Conservation (phyloP, 441 rosid genomes). For the Euphorbia celastroides region DNA sequence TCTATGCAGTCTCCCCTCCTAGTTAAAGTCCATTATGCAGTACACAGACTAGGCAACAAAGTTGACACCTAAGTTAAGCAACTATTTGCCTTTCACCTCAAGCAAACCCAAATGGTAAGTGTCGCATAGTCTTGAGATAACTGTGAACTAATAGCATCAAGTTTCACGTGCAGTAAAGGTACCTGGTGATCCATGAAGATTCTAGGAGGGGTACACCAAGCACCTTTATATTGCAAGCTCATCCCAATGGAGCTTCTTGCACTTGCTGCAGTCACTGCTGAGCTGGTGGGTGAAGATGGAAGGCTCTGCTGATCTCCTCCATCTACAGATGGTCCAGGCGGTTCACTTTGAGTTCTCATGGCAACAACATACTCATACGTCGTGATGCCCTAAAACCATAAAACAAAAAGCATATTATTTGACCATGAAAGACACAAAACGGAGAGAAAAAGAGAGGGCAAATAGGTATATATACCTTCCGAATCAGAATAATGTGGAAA, state of each 20-base stretch:
- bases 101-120: too few relatives aligned
- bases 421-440: neutral
- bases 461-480: conserved; percentile 52
- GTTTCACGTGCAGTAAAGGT: neutral
- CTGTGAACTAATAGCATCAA: too few relatives aligned
- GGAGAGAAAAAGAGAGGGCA: neutral
- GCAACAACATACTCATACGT: conserved; percentile 94
- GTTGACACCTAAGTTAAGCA: too few relatives aligned
- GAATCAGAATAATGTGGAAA: conserved; percentile 84
- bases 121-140: too few relatives aligned
- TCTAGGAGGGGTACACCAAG: conserved; percentile 96
- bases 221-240: conserved; percentile 78
- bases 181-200: conserved; percentile 97
- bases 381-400: conserved; percentile 69
- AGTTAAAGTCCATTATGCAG: too few relatives aligned
- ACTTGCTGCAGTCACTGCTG: conserved; percentile 86
- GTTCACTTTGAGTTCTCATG: conserved; percentile 82
- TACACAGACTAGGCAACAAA: too few relatives aligned
- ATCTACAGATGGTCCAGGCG: conserved; percentile 66
- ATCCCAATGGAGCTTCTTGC: conserved; percentile 88
- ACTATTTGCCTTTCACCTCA: too few relatives aligned
- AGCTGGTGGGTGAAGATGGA: conserved; percentile 75
- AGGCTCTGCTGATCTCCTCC: conserved; percentile 69
- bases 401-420: conserved; percentile 5
- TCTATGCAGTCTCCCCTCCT: too few relatives aligned